phyloP scores from a whole-genome alignment of 768 basidiomycete species.

The Coprinellus micaceus region DNA sequence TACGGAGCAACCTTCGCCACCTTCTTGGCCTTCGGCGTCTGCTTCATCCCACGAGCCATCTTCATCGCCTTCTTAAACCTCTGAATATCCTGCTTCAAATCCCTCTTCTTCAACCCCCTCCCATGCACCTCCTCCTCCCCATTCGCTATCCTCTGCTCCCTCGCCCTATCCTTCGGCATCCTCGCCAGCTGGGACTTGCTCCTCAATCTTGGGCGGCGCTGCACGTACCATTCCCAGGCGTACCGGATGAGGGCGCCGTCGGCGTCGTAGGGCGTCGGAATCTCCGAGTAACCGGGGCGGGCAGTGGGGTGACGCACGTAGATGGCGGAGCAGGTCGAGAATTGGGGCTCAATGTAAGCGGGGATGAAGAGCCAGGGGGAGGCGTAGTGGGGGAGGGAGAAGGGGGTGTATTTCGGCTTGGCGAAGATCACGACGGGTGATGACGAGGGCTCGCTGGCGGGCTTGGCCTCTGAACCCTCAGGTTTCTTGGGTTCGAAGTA shows the following conservation, averaged over 20 bases:
- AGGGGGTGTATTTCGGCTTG: constrained; percentile 47
- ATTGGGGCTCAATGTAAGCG: constrained; percentile 62
- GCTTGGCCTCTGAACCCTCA: constrained; percentile 1
- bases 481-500: constrained; percentile 10
- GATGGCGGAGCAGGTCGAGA: constrained; percentile 83
- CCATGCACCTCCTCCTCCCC: constrained; percentile 23
- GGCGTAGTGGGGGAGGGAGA: constrained; percentile 83
- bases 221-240: constrained; percentile 95
- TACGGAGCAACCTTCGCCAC: not conserved
- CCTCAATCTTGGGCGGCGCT: constrained; percentile 63
- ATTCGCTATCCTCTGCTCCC: constrained; percentile 29
- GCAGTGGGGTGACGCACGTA: constrained; percentile 97
- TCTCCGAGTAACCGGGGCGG: constrained; percentile 91
- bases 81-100: constrained; percentile 20
- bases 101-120: constrained; percentile 19
- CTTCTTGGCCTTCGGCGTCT: not conserved
- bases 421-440: not conserved
- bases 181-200: constrained; percentile 58
- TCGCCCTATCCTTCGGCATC: constrained; percentile 62
- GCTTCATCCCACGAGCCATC: constrained; percentile 7
- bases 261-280: constrained; percentile 93
- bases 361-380: constrained; percentile 93
- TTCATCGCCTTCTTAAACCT: constrained; percentile 13
- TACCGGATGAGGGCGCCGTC: constrained; percentile 90
- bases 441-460: not conserved